Percentiles rank a stretch among this genome's conserved stretches.
Evolutionary conservation across 2,329 filamentous ascomycete genomes (phyloP).

Genomic region (Fusarium sarcochroum): DNA sequence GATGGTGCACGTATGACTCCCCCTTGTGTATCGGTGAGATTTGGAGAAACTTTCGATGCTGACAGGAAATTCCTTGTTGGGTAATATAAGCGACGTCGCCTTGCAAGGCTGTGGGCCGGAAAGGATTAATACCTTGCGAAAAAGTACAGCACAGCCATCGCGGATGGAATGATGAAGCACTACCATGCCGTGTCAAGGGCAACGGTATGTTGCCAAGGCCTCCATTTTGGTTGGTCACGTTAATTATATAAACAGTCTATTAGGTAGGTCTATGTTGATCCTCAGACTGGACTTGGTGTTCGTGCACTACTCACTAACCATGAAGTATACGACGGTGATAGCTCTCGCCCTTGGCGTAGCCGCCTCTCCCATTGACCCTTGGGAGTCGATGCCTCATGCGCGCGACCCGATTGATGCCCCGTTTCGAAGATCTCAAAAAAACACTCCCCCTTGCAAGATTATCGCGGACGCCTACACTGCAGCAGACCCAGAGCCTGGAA

Average conservation of each 20-base stretch:
- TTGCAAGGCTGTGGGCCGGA: background rate
- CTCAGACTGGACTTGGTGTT: background rate
- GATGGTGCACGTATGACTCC: too few relatives aligned
- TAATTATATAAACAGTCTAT: background rate
- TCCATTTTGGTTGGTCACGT: background rate
- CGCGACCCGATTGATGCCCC: slow-evolving; percentile 14
- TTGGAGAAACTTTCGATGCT: background rate
- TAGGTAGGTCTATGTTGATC: background rate
- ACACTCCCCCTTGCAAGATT: slow-evolving; percentile 25
- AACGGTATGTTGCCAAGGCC: background rate
- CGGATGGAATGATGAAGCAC: background rate
- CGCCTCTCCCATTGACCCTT: slow-evolving; percentile 20
- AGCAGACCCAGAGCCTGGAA: slow-evolving; percentile 8
- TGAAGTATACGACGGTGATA: slow-evolving; percentile 30
- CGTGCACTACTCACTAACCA: background rate
- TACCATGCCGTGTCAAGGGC: background rate
- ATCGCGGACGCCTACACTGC: slow-evolving; percentile 22
- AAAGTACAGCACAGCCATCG: background rate
- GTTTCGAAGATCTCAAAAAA: slow-evolving; percentile 9
- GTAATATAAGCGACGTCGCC: background rate
- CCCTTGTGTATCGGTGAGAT: background rate
- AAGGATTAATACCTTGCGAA: background rate
- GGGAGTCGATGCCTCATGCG: slow-evolving; percentile 23
- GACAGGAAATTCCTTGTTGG: background rate
- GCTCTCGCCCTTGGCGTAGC: slow-evolving; percentile 26